These are phyloP conservation scores for Nakataea oryzae DNA, from an alignment of 2,329 filamentous ascomycete species.

Conservation along the genomic window DNA sequence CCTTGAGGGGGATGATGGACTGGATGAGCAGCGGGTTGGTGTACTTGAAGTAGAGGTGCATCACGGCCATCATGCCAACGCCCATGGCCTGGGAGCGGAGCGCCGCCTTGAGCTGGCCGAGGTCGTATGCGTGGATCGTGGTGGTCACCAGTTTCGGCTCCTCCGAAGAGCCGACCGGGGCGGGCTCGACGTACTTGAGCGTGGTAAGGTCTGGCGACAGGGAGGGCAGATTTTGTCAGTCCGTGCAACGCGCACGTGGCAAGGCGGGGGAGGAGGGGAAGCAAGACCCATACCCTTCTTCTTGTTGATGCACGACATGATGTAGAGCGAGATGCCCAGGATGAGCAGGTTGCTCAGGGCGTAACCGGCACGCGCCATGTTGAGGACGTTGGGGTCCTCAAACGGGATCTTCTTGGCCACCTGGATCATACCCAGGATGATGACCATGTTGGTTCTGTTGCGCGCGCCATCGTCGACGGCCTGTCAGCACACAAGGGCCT, in stretches of 20 bases:
- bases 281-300: slow-evolving; percentile 73
- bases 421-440: slow-evolving; percentile 98
- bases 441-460: slow-evolving; percentile 75
- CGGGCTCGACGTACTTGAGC: slow-evolving; percentile 95
- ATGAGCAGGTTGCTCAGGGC: slow-evolving; percentile 69
- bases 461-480: slow-evolving; percentile 1
- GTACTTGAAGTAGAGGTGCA: slow-evolving; percentile 99
- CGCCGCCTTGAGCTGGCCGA: slow-evolving; percentile 69
- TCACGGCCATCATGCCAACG: slow-evolving; percentile 93
- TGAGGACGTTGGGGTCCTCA: slow-evolving; percentile 62
- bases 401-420: slow-evolving; percentile 92
- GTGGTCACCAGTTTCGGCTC: slow-evolving; percentile 95
- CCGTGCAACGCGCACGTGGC: background rate
- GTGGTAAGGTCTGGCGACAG: slow-evolving; percentile 80
- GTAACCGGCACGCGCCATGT: slow-evolving; percentile 44
- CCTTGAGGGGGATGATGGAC: slow-evolving; percentile 96
- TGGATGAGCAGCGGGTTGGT: slow-evolving; percentile 98
- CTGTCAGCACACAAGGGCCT: slow-evolving; percentile 11
- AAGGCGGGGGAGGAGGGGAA: background rate
- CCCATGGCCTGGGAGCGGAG: slow-evolving; percentile 94
- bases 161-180: slow-evolving; percentile 85
- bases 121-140: slow-evolving; percentile 91
- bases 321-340: slow-evolving; percentile 72
- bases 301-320: slow-evolving; percentile 76
- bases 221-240: background rate